A percentile compares a stretch with the other conserved stretches of the same genome.
phyloP scores from a whole-genome alignment of 805 yeast genomes.

The Komagataella mondaviorum region DNA sequence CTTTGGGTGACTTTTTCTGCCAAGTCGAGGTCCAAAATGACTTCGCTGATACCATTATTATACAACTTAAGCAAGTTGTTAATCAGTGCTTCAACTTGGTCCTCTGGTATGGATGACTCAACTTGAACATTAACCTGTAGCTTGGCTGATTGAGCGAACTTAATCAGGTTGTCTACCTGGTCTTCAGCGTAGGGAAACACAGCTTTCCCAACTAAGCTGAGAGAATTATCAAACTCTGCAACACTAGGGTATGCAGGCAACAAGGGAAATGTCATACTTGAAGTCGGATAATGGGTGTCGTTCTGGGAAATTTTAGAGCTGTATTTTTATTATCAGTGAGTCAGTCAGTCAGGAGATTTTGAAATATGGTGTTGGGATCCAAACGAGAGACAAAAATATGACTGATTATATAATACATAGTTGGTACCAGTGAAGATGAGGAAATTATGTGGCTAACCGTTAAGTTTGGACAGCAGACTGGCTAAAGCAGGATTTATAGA shows the following conservation, averaged over 20 bases:
- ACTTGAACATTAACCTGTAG: constrained; percentile 13
- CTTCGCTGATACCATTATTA: constrained; percentile 16
- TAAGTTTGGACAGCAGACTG: constrained; percentile 6
- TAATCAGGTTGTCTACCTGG: constrained; percentile 6
- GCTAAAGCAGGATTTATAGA: constrained; percentile 6
- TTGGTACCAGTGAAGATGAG: not conserved
- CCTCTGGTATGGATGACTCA: not conserved
- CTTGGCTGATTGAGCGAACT: constrained; percentile 7
- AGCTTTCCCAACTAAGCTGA: constrained; percentile 16
- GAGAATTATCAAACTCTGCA: constrained; percentile 3
- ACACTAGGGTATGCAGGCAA: constrained; percentile 13
- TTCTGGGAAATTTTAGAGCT: constrained; percentile 1
- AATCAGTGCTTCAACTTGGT: not conserved
- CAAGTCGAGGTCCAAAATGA: constrained; percentile 9
- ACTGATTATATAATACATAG: not conserved
- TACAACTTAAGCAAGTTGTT: constrained; percentile 11
- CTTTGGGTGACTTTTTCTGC: constrained; percentile 10
- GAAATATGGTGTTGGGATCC: not conserved
- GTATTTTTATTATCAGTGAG: not conserved
- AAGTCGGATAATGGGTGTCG: not conserved
- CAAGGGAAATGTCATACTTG: constrained; percentile 18
- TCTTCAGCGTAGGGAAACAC: constrained; percentile 8
- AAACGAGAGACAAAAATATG: not conserved
- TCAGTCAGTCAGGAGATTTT: not conserved
- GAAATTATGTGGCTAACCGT: not conserved